phyloP scores from a whole-genome alignment of 805 yeast genomes.

The Yarrowia keelungensis region DNA sequence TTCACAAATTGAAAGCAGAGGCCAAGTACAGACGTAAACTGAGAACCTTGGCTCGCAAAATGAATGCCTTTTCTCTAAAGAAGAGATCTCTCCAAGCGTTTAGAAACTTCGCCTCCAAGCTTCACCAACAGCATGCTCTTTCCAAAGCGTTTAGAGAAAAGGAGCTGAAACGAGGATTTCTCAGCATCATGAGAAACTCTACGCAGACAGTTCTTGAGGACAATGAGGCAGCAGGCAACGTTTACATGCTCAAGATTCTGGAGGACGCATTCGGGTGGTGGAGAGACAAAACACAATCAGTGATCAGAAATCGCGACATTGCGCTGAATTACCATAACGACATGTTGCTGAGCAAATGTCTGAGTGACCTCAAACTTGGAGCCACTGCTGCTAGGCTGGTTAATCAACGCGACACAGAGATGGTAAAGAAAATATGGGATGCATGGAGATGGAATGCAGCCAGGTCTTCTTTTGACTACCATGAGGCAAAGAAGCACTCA shows the following conservation, averaged over 20 bases:
- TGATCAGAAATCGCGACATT: background rate
- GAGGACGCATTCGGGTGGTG: constrained; percentile 13
- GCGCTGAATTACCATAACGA: background rate
- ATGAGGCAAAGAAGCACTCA: background rate
- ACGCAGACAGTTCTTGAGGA: constrained; percentile 3
- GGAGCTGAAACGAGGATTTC: background rate
- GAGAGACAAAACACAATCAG: background rate
- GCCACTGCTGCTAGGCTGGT: background rate
- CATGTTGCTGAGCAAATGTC: background rate
- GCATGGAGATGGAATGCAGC: constrained; percentile 37
- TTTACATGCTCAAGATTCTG: background rate
- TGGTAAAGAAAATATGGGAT: background rate
- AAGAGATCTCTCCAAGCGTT: background rate
- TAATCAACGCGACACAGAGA: background rate
- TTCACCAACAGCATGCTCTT: constrained; percentile 1
- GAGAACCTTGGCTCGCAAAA: background rate
- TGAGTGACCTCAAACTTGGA: background rate
- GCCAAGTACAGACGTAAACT: constrained; percentile 6
- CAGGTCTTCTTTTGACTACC: background rate
- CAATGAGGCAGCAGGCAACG: background rate
- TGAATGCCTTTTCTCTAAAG: background rate
- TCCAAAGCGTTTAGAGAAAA: constrained; percentile 1
- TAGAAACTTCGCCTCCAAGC: background rate
- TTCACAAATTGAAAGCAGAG: constrained; percentile 1
- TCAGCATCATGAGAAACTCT: constrained; percentile 1